Percentiles rank a stretch among this genome's conserved stretches.
Conservation (phyloP, 116 monocot species). For the Dioscorea cayenensis region DNA sequence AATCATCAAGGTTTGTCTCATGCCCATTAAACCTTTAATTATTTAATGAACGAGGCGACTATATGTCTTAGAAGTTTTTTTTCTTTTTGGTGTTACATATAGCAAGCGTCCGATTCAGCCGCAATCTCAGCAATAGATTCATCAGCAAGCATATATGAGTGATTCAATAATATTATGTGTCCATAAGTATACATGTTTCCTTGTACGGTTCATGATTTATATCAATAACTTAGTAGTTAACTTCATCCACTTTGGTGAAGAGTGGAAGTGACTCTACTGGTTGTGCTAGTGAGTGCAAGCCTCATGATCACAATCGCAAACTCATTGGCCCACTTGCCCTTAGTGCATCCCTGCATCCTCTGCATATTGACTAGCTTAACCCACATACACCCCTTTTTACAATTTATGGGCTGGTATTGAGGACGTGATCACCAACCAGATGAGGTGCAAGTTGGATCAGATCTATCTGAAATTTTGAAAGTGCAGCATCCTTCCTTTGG, state of each 20-base stretch:
- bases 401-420: too few species aligned
- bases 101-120: not conserved
- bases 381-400: too few species aligned
- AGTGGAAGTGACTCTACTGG: not conserved
- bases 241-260: slow-evolving; percentile 40
- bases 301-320: slow-evolving; percentile 77
- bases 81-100: not conserved
- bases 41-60: too few species aligned
- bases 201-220: too few species aligned
- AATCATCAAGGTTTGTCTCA: slow-evolving; percentile 38
- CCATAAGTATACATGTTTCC: too few species aligned
- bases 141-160: too few species aligned
- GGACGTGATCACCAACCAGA: too few species aligned
- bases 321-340: slow-evolving; percentile 88
- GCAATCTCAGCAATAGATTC: too few species aligned
- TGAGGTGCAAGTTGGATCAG: too few species aligned
- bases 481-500: slow-evolving; percentile 50
- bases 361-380: slow-evolving; percentile 74
- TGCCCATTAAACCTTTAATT: not conserved
- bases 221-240: not conserved
- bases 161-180: too few species aligned
- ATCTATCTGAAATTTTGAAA: slow-evolving; percentile 88
- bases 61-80: too few species aligned
- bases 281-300: slow-evolving; percentile 81
- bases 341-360: slow-evolving; percentile 86